Base-by-base conservation (phyloP, 176 grass and related monocot genomes). In the Poa annua region DNA sequence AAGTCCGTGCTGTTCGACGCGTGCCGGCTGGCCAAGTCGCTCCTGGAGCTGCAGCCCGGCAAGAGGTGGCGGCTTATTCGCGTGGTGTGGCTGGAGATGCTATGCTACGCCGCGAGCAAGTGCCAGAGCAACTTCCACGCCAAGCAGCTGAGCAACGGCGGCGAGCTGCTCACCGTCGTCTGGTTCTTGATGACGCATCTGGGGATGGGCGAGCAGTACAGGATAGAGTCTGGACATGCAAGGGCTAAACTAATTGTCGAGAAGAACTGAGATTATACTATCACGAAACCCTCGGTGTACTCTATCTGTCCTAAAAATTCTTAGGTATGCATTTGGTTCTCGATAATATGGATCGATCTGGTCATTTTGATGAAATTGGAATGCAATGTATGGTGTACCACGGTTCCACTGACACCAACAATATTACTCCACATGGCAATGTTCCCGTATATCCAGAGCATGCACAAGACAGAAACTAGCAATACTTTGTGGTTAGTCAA, bases 11-110 rank as follows among this genome's bases (percentile, higher is more conserved):
- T 93, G 85, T 90, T 85, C 50, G 91, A 87, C 38, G 85, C 82
- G n/a, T 85, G 88, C 79, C 59, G 79, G 26, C 85, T 93, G 3
- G 88, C 71, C 10, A 74, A 79, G 51, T 12, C 59, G 3, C 56
- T 93, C 42, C 67, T 71, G 50, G 48, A 82, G 53, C 79, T 92
- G 75, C 75, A 65, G 81, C 67, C 66, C 15, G 57, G 62, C 56
- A 94, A 73, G 38, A 83, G 85, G 81, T 95, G 90, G 90, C 56
- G 79, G 82, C 42, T 95, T 6, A 32, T 82, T 36, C 83, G 82
- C 22, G 82, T 72, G 17, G 92, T 92, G 32, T 88, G 90, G 87
- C 84, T 92, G 64, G 90, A 94, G 81, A 89, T 94, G 81, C 66
- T 94, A 11, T 86, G 90, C 73, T 95, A 92, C 35, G 87, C 87